Evolutionary conservation across 1,139 yeast genomes (phyloP), one percentile per base, ranked within the genome.

Genomic region (Scheffersomyces lignicola): DNA sequence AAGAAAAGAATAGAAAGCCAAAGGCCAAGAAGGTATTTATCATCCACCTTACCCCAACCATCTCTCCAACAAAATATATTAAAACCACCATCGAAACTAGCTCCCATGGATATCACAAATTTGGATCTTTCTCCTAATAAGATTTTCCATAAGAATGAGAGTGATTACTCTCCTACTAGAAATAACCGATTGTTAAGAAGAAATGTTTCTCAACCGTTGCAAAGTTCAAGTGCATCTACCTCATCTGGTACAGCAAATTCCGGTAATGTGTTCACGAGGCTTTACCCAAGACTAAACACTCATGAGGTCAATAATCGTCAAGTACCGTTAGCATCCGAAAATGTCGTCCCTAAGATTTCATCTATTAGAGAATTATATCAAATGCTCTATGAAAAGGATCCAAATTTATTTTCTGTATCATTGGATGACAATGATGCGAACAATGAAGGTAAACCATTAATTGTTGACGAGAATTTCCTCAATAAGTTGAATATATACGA

Each of bases 401-500:
- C 62, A 4, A 29, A 32, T 5, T 39, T 58, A 22, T 58, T 58
- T 31, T 45, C 43, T 11, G 43, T n/a, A n/a, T n/a, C n/a, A n/a
- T n/a, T n/a, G n/a, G n/a, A 39, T 18, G 34, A 24, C 6, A 43
- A 40, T 17, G 34, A 33, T 4, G 16, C 32, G 7, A 34, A 37
- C 1, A 37, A 39, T 20, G 3, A 11, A 1, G n/a, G 14, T 11
- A 24, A 17, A 18, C 31, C 33, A 18, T 37, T 42, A 2, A 23
- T 38, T 5, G 27, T 35, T 25, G 3, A 28, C 11, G 39, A 42
- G 6, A 35, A 41, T 12, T 20, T 43, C 9, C 34, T 42, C 2
- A 29, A 40, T 9, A 40, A 47, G 4, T 51, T 78, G 18, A 72
- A 66, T 36, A 50, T 70, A 14, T 76, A 75, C 42, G 84, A 79